These are phyloP conservation scores for Cordyceps farinosa DNA, from an alignment of 2,329 filamentous ascomycete genomes.

Conservation along the genomic window DNA sequence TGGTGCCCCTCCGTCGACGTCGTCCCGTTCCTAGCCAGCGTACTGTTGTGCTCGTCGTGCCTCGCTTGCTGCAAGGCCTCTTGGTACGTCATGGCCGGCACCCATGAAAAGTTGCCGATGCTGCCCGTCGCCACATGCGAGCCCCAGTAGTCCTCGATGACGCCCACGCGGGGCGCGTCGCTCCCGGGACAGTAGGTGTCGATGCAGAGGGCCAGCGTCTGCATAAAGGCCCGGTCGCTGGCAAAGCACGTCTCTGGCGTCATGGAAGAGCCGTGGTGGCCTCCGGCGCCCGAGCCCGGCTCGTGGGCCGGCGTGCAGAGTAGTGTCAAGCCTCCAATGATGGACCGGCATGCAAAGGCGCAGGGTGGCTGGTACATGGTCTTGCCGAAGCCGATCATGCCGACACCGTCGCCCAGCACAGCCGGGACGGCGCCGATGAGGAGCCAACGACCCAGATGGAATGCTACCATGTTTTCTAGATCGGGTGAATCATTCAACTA, in stretches of 20 bases:
- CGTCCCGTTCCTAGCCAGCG: constrained; percentile 2
- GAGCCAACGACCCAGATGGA: background rate
- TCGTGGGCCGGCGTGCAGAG: constrained; percentile 28
- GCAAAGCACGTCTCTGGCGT: constrained; percentile 30
- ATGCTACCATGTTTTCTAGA: background rate
- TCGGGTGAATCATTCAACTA: background rate
- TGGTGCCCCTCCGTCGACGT: background rate
- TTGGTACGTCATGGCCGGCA: constrained; percentile 28
- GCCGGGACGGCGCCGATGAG: background rate
- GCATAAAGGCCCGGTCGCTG: constrained; percentile 28
- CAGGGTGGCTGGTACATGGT: constrained; percentile 35
- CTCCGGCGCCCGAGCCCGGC: constrained; percentile 24
- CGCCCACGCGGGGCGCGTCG: constrained; percentile 21
- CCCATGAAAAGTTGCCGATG: constrained; percentile 23
- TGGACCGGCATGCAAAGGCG: constrained; percentile 33
- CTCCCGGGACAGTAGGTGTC: constrained; percentile 29
- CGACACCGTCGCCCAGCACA: constrained; percentile 23
- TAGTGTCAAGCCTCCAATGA: constrained; percentile 27
- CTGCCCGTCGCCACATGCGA: constrained; percentile 29
- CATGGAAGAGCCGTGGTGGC: constrained; percentile 22
- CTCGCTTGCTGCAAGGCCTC: constrained; percentile 26
- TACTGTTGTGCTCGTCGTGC: constrained; percentile 22
- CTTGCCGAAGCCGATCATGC: constrained; percentile 35
- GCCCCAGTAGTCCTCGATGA: constrained; percentile 29
- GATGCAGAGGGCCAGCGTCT: constrained; percentile 34